A percentile compares a stretch with the other conserved stretches of the same genome.
Evolutionary conservation across 1,284 basidiomycete species (phyloP).

Genomic region (Austroboletus rostrupii): DNA sequence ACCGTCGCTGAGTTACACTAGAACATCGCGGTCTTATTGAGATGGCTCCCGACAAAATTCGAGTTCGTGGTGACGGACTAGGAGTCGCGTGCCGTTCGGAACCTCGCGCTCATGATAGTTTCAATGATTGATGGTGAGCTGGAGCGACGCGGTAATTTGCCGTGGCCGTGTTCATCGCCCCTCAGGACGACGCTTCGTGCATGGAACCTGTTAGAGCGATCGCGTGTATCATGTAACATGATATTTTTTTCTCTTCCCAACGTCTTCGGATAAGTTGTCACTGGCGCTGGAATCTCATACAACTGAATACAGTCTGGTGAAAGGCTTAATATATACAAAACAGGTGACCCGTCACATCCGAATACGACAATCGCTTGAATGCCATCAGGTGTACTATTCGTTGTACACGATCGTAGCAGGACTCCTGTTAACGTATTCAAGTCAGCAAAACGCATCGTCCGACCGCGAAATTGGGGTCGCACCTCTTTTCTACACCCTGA

Average conservation of each 20-base stretch:
- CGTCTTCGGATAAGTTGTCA: too few species aligned
- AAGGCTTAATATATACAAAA: not conserved
- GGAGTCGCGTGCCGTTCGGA: conserved; percentile 33
- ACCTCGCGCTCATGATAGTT: conserved; percentile 39
- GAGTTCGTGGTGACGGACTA: conserved; percentile 38
- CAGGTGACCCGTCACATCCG: not conserved
- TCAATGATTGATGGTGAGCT: conserved; percentile 45
- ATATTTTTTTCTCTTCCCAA: too few species aligned
- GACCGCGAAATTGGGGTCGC: conserved; percentile 2
- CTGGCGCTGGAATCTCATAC: too few species aligned
- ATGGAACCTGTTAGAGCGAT: too few species aligned
- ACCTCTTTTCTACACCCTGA: conserved; percentile 29
- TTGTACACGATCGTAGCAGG: conserved; percentile 38
- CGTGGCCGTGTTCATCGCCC: conserved; percentile 41
- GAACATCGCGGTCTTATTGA: conserved; percentile 36
- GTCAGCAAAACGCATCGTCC: conserved; percentile 1
- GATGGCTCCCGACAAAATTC: conserved; percentile 43
- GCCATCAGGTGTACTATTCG: conserved; percentile 6
- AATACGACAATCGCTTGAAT: not conserved
- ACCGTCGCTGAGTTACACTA: not conserved
- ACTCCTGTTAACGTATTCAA: conserved; percentile 22
- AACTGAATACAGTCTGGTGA: not conserved
- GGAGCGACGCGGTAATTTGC: conserved; percentile 45
- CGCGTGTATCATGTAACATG: too few species aligned
- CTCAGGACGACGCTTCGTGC: conserved; percentile 18